Evolutionary conservation across 1,139 yeast genomes (phyloP).

Genomic region (Blastobotrys indianensis): DNA sequence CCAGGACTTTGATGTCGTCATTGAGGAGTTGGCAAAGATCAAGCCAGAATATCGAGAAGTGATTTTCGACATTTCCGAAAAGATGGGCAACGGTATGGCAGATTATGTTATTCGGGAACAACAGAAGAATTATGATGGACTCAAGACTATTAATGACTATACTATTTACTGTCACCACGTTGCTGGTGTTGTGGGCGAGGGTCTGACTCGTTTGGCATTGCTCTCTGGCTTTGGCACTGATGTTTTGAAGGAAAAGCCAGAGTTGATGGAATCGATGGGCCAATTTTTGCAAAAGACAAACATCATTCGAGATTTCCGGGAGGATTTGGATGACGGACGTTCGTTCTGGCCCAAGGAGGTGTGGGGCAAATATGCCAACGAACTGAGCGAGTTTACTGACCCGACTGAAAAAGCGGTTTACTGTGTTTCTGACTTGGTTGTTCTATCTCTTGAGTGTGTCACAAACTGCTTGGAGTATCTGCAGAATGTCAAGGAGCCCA

Average conservation of each 20-base stretch:
- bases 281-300: constrained; percentile 90
- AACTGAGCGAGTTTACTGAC: constrained; percentile 42
- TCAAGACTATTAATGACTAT: constrained; percentile 70
- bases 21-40: constrained; percentile 65
- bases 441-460: constrained; percentile 73
- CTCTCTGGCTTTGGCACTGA: constrained; percentile 39
- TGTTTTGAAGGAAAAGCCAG: constrained; percentile 46
- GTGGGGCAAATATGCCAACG: constrained; percentile 69
- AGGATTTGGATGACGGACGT: constrained; percentile 86
- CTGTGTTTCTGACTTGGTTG: constrained; percentile 77
- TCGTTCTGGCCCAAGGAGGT: constrained; percentile 95
- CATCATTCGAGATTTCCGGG: constrained; percentile 91
- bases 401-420: constrained; percentile 50
- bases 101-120: constrained; percentile 76
- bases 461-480: constrained; percentile 73
- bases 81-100: constrained; percentile 99
- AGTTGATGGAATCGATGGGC: constrained; percentile 83
- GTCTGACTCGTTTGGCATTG: constrained; percentile 71
- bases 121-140: constrained; percentile 68
- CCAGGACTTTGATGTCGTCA: constrained; percentile 63
- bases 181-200: constrained; percentile 97
- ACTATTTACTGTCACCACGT: constrained; percentile 93
- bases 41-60: constrained; percentile 74
- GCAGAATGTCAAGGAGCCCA: constrained; percentile 70
- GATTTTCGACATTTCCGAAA: constrained; percentile 64